Percentiles rank a stretch among this genome's conserved stretches.
Conservation (phyloP, 495 filamentous ascomycete species). For the Sordaria brevicollis region DNA sequence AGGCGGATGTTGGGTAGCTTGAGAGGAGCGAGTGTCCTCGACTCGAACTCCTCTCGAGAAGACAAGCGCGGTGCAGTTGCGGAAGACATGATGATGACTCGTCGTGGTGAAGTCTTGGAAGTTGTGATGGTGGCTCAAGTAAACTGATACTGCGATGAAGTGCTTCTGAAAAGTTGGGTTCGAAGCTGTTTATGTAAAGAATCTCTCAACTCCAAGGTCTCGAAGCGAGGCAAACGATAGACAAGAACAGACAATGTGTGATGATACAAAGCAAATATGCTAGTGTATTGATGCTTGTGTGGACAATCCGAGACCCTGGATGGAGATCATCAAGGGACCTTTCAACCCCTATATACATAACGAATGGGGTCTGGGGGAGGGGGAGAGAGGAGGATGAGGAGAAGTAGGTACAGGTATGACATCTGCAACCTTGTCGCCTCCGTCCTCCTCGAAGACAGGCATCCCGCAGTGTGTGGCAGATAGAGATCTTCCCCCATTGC, state of each 20-base stretch:
- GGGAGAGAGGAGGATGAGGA: background rate
- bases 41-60: background rate
- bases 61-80: background rate
- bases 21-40: background rate
- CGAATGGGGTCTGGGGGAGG: background rate
- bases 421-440: background rate
- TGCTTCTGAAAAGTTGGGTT: background rate
- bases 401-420: background rate
- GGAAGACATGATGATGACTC: background rate
- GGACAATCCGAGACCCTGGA: conserved; percentile 1
- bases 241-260: background rate
- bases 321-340: conserved; percentile 1
- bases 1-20: background rate
- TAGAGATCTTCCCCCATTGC: background rate
- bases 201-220: background rate
- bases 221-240: background rate
- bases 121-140: background rate
- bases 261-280: conserved; percentile 7
- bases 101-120: background rate
- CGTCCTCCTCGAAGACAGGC: background rate
- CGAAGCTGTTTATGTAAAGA: background rate
- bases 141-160: background rate
- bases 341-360: background rate
- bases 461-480: background rate
- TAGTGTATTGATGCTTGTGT: background rate